Evolutionary conservation across 441 rosid species (phyloP), one percentile per base, ranked within the genome.

Genomic region (Macaranga tanarius): DNA sequence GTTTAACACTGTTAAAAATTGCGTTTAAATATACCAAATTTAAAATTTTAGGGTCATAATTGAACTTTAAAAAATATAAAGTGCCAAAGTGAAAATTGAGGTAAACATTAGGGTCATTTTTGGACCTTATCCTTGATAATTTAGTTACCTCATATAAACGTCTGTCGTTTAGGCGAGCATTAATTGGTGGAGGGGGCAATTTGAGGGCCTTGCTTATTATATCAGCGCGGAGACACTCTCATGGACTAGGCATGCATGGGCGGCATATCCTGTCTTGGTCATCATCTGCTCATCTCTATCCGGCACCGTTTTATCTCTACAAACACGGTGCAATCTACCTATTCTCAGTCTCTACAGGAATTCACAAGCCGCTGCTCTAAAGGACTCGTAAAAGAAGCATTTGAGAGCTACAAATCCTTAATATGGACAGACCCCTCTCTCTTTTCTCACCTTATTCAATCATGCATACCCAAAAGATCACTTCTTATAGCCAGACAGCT

Each of bases 391-490:
- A 86, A 78, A 25, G 89, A 90, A 75, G 93, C 96, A 56, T 82
- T 89, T 67, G 63, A 76, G 58, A 77, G 75, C 70, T 88, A 79
- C 81, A 75, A 63, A 48, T 67, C 78, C 6, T 82, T 79, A 51
- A 84, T 90, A 65, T 92, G 92, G 93, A 66, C 80, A 54, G 83
- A 92, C 76, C 87, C 88, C n/a, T 63, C 68, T 73, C 89, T 88
- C 65, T 84, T 94, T 72, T 81, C 89, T 20, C 83, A 78, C 64
- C 86, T 94, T 58, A 73, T 94, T 59, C 86, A 84, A 77, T 87
- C 92, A 26, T 88, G 86, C 83, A 71, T 81, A 20, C 76, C 67
- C 42, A 67, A 51, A 50, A 76, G 82, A 62, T 90, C 87, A 1
- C 75, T 84, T 13, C 71, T 78, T 2, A 31, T 80, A 2, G 92